These are phyloP conservation scores for Camelina hispida DNA, from an alignment of 345 rosid genomes.

Conservation along the genomic window DNA sequence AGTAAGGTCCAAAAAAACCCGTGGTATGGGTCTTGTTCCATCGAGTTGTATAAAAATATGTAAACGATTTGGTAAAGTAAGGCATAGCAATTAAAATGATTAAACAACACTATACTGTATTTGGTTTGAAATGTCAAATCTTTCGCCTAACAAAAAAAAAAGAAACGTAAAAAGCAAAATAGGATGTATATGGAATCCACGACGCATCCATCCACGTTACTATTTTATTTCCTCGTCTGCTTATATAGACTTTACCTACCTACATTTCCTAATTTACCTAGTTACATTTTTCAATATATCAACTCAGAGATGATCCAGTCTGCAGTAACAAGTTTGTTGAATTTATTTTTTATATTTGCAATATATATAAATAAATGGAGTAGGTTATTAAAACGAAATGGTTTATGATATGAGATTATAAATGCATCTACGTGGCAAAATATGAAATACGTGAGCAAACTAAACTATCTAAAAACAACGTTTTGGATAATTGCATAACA, in stretches of 20 bases:
- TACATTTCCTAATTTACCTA: background rate
- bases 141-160: conserved; percentile 10
- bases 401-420: conserved; percentile 36
- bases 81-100: background rate
- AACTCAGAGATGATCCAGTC: background rate
- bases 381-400: conserved; percentile 15
- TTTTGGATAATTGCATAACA: conserved; percentile 19
- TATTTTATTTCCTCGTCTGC: conserved; percentile 6
- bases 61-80: background rate
- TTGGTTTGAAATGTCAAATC: conserved; percentile 35
- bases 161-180: conserved; percentile 9
- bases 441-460: conserved; percentile 29
- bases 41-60: background rate
- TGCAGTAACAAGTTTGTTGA: background rate
- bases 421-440: conserved; percentile 42
- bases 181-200: conserved; percentile 26
- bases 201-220: conserved; percentile 8
- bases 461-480: background rate
- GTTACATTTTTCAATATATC: background rate
- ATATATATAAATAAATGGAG: background rate
- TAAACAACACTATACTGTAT: background rate
- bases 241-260: conserved; percentile 17
- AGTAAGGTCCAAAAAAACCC: conserved; percentile 3
- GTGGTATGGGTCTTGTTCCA: background rate
- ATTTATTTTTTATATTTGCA: no score